Evolutionary conservation across 2,329 filamentous ascomycete species (phyloP).

Genomic region (Sclerotinia trifoliorum): DNA sequence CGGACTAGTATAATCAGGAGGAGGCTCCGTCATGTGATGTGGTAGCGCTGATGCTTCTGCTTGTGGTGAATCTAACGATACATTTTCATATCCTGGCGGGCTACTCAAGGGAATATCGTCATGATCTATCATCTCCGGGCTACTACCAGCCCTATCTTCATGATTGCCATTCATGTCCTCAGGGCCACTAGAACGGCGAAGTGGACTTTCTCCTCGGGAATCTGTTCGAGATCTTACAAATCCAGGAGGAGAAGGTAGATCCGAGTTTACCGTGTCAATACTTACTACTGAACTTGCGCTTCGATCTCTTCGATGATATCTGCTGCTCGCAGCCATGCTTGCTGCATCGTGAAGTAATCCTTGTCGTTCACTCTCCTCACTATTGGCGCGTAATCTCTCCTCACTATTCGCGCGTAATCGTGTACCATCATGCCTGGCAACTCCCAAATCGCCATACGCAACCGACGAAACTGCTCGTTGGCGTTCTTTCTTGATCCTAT

Average conservation of each 20-base stretch:
- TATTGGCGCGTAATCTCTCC: constrained; percentile 71
- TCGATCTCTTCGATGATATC: constrained; percentile 47
- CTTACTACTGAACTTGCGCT: constrained; percentile 58
- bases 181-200: constrained; percentile 22
- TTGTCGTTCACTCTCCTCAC: constrained; percentile 65
- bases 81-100: constrained; percentile 39
- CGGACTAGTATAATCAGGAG: constrained; percentile 37
- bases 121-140: constrained; percentile 37
- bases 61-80: constrained; percentile 34
- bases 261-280: constrained; percentile 48
- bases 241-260: constrained; percentile 45
- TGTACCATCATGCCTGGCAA: constrained; percentile 75
- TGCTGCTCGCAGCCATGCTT: constrained; percentile 42
- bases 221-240: constrained; percentile 44
- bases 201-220: constrained; percentile 47
- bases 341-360: constrained; percentile 72
- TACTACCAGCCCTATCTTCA: constrained; percentile 35
- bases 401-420: constrained; percentile 69
- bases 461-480: constrained; percentile 72
- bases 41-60: constrained; percentile 19
- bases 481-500: constrained; percentile 56
- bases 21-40: constrained; percentile 29
- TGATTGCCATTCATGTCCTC: constrained; percentile 24
- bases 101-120: constrained; percentile 36
- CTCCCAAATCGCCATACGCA: constrained; percentile 72